phyloP scores from a whole-genome alignment of 257 asterid genomes.

The Hygrophila difformis region DNA sequence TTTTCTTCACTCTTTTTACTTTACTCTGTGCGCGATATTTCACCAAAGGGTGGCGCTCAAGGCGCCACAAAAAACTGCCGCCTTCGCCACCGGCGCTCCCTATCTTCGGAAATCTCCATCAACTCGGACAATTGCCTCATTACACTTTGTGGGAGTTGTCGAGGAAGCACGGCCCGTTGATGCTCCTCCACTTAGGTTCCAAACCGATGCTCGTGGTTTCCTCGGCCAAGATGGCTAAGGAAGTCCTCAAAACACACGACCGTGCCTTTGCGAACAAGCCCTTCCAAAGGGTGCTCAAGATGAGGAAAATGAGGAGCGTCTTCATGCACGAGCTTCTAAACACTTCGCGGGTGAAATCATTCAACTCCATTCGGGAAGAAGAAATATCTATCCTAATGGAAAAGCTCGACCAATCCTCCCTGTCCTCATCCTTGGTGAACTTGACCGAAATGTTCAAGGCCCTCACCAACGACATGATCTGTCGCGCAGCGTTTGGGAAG shows the following conservation, averaged over 20 bases:
- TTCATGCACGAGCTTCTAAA: conserved; percentile 9
- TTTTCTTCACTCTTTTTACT: conserved; percentile 5
- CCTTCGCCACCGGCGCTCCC: conserved; percentile 40
- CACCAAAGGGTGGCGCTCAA: conserved; percentile 10
- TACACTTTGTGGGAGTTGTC: conserved; percentile 16
- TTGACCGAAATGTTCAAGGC: conserved; percentile 4
- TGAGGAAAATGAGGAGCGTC: conserved; percentile 15
- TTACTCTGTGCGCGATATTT: conserved; percentile 2
- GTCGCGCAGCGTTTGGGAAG: conserved; percentile 15
- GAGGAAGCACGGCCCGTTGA: conserved; percentile 13
- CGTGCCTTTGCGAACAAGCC: conserved; percentile 16
- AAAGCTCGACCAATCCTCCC: neutral
- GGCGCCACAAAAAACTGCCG: conserved; percentile 8
- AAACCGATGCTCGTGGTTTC: conserved; percentile 18
- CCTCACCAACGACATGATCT: conserved; percentile 8
- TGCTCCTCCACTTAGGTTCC: conserved; percentile 21
- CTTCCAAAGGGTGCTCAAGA: neutral
- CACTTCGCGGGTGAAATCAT: conserved; percentile 10
- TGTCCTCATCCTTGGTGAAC: conserved; percentile 3
- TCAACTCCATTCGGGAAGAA: conserved; percentile 8
- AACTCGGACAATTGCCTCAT: conserved; percentile 15
- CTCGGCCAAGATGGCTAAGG: conserved; percentile 15
- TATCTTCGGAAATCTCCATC: conserved; percentile 23
- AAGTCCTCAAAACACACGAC: conserved; percentile 16
- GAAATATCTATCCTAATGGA: conserved; percentile 9